These are phyloP conservation scores for Ustilago curta DNA, from an alignment of 1,284 basidiomycete species.

Conservation along the genomic window DNA sequence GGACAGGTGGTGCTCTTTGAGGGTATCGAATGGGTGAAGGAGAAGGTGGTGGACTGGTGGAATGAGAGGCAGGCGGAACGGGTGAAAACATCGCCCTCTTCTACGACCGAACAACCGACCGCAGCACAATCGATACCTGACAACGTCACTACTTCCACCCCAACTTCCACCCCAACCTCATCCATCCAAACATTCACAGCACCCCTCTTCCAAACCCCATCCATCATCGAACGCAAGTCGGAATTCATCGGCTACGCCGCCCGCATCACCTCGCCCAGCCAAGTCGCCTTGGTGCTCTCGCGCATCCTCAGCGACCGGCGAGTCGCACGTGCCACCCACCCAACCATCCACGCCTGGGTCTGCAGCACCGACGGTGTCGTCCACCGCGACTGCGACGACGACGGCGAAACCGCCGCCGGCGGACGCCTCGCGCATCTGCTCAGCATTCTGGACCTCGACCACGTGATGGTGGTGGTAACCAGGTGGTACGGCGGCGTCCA, in stretches of 20 bases:
- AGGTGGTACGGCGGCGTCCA: conserved; percentile 66
- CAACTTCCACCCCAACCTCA: background rate
- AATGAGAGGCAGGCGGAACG: conserved; percentile 25
- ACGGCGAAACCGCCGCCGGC: conserved; percentile 69
- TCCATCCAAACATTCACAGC: conserved; percentile 17
- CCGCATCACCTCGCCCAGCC: conserved; percentile 51
- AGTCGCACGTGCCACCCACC: conserved; percentile 65
- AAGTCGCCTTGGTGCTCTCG: conserved; percentile 58
- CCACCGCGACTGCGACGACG: conserved; percentile 67
- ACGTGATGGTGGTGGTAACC: conserved; percentile 67
- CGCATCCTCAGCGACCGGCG: conserved; percentile 57
- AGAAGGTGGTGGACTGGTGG: conserved; percentile 60
- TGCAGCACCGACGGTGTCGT: conserved; percentile 57
- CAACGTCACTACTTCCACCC: conserved; percentile 9
- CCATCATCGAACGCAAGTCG: conserved; percentile 68
- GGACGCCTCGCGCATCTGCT: conserved; percentile 68
- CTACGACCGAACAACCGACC: background rate
- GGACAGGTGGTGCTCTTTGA: conserved; percentile 68
- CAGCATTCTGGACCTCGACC: conserved; percentile 59
- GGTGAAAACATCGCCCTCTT: background rate
- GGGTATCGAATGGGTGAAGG: conserved; percentile 66
- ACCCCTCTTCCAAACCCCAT: conserved; percentile 49
- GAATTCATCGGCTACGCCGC: conserved; percentile 68
- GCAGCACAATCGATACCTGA: background rate
- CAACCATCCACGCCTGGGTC: conserved; percentile 68